phyloP scores from a whole-genome alignment of 805 yeast genomes.

The Candida xyloterini region DNA sequence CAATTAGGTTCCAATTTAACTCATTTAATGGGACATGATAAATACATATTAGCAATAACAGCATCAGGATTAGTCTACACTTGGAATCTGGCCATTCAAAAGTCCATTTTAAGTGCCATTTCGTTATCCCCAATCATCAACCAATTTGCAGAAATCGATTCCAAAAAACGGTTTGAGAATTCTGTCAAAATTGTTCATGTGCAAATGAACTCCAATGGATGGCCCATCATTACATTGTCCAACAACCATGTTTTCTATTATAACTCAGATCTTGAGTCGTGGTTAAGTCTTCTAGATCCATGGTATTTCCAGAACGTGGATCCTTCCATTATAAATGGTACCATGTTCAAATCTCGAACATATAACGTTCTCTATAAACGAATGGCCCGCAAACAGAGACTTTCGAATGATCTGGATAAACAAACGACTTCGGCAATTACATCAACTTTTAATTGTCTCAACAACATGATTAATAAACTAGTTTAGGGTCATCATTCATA shows the following conservation, averaged over 20 bases:
- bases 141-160: constrained; percentile 27
- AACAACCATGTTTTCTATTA: constrained; percentile 41
- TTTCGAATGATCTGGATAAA: neutral
- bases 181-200: constrained; percentile 22
- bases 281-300: constrained; percentile 48
- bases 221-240: constrained; percentile 41
- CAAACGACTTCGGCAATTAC: constrained; percentile 2
- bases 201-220: constrained; percentile 34
- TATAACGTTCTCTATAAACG: constrained; percentile 15
- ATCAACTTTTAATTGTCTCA: constrained; percentile 14
- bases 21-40: constrained; percentile 34
- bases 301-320: constrained; percentile 23
- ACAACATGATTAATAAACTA: constrained; percentile 1
- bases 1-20: constrained; percentile 51
- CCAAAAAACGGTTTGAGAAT: constrained; percentile 24
- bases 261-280: constrained; percentile 39
- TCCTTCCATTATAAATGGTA: neutral
- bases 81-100: constrained; percentile 42
- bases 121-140: constrained; percentile 56
- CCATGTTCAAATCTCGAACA: constrained; percentile 9
- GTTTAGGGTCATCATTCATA: constrained; percentile 4
- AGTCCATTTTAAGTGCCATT: constrained; percentile 39
- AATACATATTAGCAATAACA: constrained; percentile 43
- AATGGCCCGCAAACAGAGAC: constrained; percentile 10
- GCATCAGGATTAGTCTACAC: constrained; percentile 47